These are phyloP conservation scores for Psilocybe mexicana DNA, from an alignment of 1,284 basidiomycete species.

Conservation along the genomic window DNA sequence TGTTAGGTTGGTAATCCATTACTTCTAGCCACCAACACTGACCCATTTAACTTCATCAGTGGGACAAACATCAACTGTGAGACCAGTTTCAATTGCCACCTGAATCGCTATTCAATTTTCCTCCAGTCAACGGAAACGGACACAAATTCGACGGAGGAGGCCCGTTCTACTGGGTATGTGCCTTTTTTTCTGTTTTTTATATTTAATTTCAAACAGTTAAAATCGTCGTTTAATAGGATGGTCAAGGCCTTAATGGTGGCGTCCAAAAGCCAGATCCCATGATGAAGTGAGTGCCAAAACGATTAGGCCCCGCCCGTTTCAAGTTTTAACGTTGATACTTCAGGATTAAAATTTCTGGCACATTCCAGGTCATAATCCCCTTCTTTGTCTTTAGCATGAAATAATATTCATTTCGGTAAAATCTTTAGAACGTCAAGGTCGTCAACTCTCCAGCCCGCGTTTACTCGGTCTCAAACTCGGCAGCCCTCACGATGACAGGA, in stretches of 20 bases:
- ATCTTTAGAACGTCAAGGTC: slow-evolving; percentile 37
- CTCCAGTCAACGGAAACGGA: slow-evolving; percentile 48
- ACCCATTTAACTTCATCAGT: slow-evolving; percentile 23
- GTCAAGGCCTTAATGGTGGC: slow-evolving; percentile 20
- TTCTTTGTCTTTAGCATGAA: not conserved
- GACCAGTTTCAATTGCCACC: not conserved
- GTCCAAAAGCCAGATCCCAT: slow-evolving; percentile 46
- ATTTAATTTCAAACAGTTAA: not conserved
- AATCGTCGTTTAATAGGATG: slow-evolving; percentile 9
- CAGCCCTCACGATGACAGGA: slow-evolving; percentile 36
- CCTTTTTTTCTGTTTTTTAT: not conserved
- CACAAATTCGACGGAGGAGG: slow-evolving; percentile 48
- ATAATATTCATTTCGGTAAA: slow-evolving; percentile 1
- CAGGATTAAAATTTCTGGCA: slow-evolving; percentile 57
- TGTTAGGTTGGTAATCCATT: slow-evolving; percentile 28
- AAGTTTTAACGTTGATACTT: not conserved
- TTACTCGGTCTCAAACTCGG: slow-evolving; percentile 40
- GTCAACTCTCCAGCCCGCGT: slow-evolving; percentile 46
- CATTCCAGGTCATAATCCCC: slow-evolving; percentile 35
- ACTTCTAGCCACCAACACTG: not conserved
- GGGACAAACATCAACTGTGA: slow-evolving; percentile 40
- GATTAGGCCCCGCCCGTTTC: not conserved
- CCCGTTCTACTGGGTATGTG: slow-evolving; percentile 44
- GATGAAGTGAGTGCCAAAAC: slow-evolving; percentile 40
- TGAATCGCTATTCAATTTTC: not conserved